These are phyloP conservation scores for Neopestalotiopsis clavispora DNA, from an alignment of 2,329 filamentous ascomycete species.

Conservation along the genomic window DNA sequence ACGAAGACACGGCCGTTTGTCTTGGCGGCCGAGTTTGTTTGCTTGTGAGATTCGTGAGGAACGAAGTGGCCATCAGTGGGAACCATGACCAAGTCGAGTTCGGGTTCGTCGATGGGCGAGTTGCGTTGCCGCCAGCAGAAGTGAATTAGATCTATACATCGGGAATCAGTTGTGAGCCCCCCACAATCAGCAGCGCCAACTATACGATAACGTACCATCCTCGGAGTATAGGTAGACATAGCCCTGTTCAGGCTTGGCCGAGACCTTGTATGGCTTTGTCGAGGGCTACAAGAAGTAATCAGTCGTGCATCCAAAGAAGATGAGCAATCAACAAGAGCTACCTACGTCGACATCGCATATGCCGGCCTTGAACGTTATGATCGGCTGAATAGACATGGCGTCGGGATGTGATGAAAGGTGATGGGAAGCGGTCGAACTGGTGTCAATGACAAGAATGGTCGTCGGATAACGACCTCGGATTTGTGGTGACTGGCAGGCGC, in stretches of 20 bases:
- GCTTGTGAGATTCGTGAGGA: constrained; percentile 71
- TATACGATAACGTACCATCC: constrained; percentile 66
- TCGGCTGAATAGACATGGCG: constrained; percentile 79
- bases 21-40: constrained; percentile 62
- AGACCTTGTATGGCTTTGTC: constrained; percentile 70
- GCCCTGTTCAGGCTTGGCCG: constrained; percentile 73
- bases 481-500: neutral
- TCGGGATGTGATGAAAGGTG: neutral
- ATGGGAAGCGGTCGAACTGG: neutral
- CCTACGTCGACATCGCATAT: constrained; percentile 83
- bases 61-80: constrained; percentile 86
- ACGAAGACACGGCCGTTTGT: constrained; percentile 90
- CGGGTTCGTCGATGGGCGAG: constrained; percentile 71
- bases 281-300: constrained; percentile 27
- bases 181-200: neutral
- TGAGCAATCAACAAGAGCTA: constrained; percentile 24
- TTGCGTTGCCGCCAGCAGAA: constrained; percentile 94
- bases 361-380: constrained; percentile 97
- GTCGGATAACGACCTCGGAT: neutral
- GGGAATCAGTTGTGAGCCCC: neutral
- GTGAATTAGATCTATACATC: constrained; percentile 77
- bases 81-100: constrained; percentile 92
- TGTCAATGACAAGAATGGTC: neutral
- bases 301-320: neutral
- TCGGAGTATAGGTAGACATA: constrained; percentile 93